Base-by-base conservation (phyloP, 805 yeast species). In the Yamadazyma sp. region DNA sequence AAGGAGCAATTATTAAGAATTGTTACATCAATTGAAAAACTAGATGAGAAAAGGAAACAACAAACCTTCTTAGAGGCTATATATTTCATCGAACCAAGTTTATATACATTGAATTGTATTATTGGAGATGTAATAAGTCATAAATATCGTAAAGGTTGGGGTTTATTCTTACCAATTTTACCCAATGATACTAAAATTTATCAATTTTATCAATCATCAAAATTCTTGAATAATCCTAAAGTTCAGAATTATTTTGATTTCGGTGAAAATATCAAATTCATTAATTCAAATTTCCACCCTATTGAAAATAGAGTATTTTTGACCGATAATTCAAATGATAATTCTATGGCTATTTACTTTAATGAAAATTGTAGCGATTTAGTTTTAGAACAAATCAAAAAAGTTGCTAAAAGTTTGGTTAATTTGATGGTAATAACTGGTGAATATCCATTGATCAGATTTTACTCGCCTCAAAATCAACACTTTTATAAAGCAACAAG, bases 361-460 rank as follows among this genome's bases (percentile, higher is more conserved):
- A 88, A 80, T 50, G 65, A 65, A 19, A 66, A 72, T 34, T 86
- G 93, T 48, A 55, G 62, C 23, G 82, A 78, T 38, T 61, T 82
- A 30, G 81, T 84, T 23, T 67, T 73, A 14, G 68, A 65, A 21
- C 82, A 82, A 38, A 67, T 86, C 11, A 62, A 70, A 13, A 59
- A 58, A 33, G 76, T 84, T 0, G 86, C 91, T 1, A 63, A 74
- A 25, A 57, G 86, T 15, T 65, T 93, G 45, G 77, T 87, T 20
- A 77, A 81, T 45, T 48, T 86, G 16, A 85, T 95, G 66, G 75
- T 84, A 6, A 53, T 83, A 7, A 78, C 93, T 1, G 94, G 94
- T 10, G 97, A 89, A 52, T 86, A 83, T 48, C 98, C 98, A 2
- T 74, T 83, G 28, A 76, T 93, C 14, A 70, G 98, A 46, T 86